phyloP scores from a whole-genome alignment of 2,329 filamentous ascomycete species.

The Colletotrichum sp. region DNA sequence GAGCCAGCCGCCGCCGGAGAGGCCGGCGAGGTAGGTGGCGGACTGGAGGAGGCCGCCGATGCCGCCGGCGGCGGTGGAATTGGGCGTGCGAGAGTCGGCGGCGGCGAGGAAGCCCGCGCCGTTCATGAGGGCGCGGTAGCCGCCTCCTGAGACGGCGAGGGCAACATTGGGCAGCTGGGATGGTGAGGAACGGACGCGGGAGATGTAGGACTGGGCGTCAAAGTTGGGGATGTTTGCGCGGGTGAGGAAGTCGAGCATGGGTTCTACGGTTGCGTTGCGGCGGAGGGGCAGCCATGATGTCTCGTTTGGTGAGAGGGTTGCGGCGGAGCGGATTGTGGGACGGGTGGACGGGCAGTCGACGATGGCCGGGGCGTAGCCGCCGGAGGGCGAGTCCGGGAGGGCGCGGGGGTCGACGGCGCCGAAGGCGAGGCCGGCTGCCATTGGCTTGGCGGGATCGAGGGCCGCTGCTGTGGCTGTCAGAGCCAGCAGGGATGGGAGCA shows the following conservation, averaged over 20 bases:
- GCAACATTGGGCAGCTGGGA: conserved; percentile 65
- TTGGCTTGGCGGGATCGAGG: conserved; percentile 17
- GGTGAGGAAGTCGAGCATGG: conserved; percentile 76
- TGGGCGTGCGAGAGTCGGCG: conserved; percentile 75
- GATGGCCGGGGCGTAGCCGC: conserved; percentile 73
- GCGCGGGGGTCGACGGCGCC: conserved; percentile 30
- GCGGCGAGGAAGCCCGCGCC: conserved; percentile 81
- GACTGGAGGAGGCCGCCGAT: conserved; percentile 83
- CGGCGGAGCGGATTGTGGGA: conserved; percentile 71
- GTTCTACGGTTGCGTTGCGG: conserved; percentile 73
- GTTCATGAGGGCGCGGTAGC: conserved; percentile 85
- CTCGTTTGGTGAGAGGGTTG: conserved; percentile 70
- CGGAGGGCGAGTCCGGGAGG: conserved; percentile 41
- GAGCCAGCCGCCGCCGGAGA: conserved; percentile 86
- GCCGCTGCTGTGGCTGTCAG: conserved; percentile 31
- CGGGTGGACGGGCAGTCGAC: conserved; percentile 73
- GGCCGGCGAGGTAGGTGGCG: conserved; percentile 78
- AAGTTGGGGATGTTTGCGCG: conserved; percentile 79
- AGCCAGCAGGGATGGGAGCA: conserved; percentile 6
- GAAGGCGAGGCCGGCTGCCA: conserved; percentile 8
- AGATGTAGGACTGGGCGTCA: conserved; percentile 76
- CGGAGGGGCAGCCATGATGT: conserved; percentile 74
- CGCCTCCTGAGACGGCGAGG: conserved; percentile 82
- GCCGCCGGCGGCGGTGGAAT: conserved; percentile 66
- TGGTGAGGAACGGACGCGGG: conserved; percentile 68